A percentile compares a stretch with the other conserved stretches of the same genome.
phyloP scores from a whole-genome alignment of 2,329 filamentous ascomycete species.

The Coniochaeta sp. region DNA sequence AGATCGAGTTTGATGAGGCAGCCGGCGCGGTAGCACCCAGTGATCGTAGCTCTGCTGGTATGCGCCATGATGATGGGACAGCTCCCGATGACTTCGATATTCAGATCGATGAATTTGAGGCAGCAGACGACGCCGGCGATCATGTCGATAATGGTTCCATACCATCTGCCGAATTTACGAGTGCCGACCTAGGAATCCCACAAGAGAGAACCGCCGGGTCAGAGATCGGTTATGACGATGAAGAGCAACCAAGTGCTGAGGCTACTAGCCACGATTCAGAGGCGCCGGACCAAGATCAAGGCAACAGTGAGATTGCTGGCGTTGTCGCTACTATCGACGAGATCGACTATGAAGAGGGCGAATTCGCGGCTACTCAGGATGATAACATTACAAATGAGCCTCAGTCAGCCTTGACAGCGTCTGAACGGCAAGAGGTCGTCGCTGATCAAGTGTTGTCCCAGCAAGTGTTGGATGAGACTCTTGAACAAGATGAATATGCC shows the following conservation, averaged over 20 bases:
- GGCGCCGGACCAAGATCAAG: not conserved
- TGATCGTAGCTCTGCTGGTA: not conserved
- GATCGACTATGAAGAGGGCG: not conserved
- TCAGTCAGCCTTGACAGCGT: not conserved
- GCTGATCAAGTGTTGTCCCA: not conserved
- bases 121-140: constrained; percentile 1
- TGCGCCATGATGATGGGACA: not conserved
- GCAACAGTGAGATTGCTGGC: not conserved
- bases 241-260: constrained; percentile 2
- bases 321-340: not conserved
- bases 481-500: not conserved
- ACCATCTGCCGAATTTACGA: not conserved
- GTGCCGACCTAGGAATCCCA: not conserved
- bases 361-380: not conserved
- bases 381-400: not conserved
- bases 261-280: not conserved
- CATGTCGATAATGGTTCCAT: not conserved
- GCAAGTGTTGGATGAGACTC: not conserved
- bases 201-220: not conserved
- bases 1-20: constrained; percentile 10
- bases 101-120: constrained; percentile 14
- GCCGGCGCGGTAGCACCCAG: constrained; percentile 2
- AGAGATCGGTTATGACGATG: constrained; percentile 5
- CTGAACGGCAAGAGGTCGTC: not conserved
- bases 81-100: constrained; percentile 23